Percentiles rank a stretch among this genome's conserved stretches.
phyloP scores from a whole-genome alignment of 2,329 filamentous ascomycete genomes.

The Trichoderma afroharzianum region DNA sequence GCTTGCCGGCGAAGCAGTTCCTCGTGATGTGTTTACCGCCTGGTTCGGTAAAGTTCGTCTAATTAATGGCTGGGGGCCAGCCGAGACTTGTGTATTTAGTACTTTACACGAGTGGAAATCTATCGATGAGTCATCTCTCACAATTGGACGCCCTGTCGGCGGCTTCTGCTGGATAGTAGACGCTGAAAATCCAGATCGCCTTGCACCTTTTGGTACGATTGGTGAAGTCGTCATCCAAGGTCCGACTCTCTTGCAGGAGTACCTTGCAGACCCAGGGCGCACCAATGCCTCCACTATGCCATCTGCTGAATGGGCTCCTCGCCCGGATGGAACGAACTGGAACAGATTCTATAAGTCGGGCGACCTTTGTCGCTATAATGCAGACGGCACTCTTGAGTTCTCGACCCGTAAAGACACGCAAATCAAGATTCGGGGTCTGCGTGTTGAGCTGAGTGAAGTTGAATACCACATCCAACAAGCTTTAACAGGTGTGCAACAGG shows the following conservation, averaged over 20 bases:
- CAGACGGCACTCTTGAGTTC: constrained; percentile 38
- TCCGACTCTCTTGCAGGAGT: constrained; percentile 46
- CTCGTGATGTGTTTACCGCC: background rate
- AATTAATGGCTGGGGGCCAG: constrained; percentile 41
- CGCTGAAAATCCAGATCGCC: constrained; percentile 19
- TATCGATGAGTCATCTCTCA: background rate
- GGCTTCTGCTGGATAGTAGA: constrained; percentile 24
- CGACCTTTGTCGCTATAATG: constrained; percentile 40
- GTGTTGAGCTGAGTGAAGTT: constrained; percentile 42
- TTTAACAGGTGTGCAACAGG: background rate
- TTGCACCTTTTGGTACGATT: constrained; percentile 23
- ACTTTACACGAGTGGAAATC: background rate
- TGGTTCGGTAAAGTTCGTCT: constrained; percentile 29
- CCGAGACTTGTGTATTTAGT: constrained; percentile 35
- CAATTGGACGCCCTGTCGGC: constrained; percentile 7
- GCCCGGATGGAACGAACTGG: constrained; percentile 8
- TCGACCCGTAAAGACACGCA: constrained; percentile 54
- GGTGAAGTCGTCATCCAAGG: constrained; percentile 37
- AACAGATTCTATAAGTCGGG: constrained; percentile 40
- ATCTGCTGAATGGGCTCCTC: background rate
- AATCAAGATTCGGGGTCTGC: constrained; percentile 53
- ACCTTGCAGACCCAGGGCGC: constrained; percentile 37
- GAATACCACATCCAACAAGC: constrained; percentile 18
- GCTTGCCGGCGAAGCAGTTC: constrained; percentile 9
- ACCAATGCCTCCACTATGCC: constrained; percentile 44